Conservation (phyloP, 164 flowering plant genomes). For the Nymphaea thermarum region DNA sequence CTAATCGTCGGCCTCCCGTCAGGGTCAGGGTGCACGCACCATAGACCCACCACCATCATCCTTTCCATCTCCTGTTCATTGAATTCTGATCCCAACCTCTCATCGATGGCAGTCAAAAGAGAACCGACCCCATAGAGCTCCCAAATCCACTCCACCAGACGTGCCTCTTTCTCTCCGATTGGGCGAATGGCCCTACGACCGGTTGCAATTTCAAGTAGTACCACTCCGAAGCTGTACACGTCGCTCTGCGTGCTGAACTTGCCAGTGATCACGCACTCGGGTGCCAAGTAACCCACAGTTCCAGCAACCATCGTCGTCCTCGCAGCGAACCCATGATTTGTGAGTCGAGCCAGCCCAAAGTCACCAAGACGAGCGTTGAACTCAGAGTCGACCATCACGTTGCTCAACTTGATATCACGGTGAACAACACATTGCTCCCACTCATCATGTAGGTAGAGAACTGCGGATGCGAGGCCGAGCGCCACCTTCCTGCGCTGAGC, state of each 20-base stretch:
- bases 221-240: conserved; percentile 41
- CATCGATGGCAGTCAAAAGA: conserved; percentile 25
- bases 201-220: conserved; percentile 31
- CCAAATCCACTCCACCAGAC: conserved; percentile 39
- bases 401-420: conserved; percentile 41
- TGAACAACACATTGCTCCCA: conserved; percentile 51
- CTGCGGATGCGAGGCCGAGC: conserved; percentile 30
- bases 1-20: conserved; percentile 18
- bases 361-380: conserved; percentile 46
- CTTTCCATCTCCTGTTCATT: conserved; percentile 16
- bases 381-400: conserved; percentile 35
- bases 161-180: conserved; percentile 10
- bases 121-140: conserved; percentile 23
- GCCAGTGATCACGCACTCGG: conserved; percentile 31
- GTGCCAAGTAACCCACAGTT: conserved; percentile 44
- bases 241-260: conserved; percentile 41
- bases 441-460: conserved; percentile 43
- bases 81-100: conserved; percentile 10
- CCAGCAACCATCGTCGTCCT: conserved; percentile 40
- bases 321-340: conserved; percentile 27
- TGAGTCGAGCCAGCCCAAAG: conserved; percentile 38
- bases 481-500: conserved; percentile 26
- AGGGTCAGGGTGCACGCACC: conserved; percentile 28
- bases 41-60: conserved; percentile 26
- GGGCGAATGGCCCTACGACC: conserved; percentile 26